Base-by-base conservation (phyloP, 495 filamentous ascomycete genomes). In the Tuber borchii region DNA sequence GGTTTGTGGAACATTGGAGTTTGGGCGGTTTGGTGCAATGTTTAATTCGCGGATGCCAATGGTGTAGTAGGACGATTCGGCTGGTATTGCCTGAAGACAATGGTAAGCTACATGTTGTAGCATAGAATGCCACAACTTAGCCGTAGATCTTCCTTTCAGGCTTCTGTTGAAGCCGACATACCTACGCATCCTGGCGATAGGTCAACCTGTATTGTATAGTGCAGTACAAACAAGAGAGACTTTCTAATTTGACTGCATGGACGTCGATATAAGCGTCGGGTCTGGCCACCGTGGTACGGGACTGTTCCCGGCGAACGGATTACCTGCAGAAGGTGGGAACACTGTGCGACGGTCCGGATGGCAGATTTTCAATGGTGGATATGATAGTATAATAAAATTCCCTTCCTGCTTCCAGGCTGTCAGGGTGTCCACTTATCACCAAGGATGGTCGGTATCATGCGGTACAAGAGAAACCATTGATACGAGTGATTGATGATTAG, bases 251-350 rank as follows among this genome's bases (percentile, higher is more conserved):
- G 26, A 26, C 56, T 65, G 56, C 56, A 61, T 65, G 56, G 56
- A 65, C 56, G 56, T 65, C 56, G 56, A 65, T 65, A 65, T 65
- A 65, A 65, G 56, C 56, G 56, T 65, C 26, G 26, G 56, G 56
- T 26, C 56, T 65, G 26, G 26, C 56, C 56, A 65, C 56, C 1
- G 56, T 65, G 26, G 56, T 65, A 65, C 56, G 56, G 56, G 56
- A 17, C 31, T 65, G 56, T 65, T 65, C 56, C 56, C 56, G 56
- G 26, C 26, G 56, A 65, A 65, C 34, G 56, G 56, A 65, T 65
- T 65, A 17, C 26, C 26, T 34, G 56, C 56, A 65, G 56, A 65
- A 26, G 31, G 34, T 34, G 56, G 12, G 56, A 65, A 34, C 56
- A 65, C 6, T 65, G 56, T 65, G 56, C 26, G 56, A 65, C 56